Conservation (phyloP, 495 filamentous ascomycete genomes). For the Copromyces sp. region DNA sequence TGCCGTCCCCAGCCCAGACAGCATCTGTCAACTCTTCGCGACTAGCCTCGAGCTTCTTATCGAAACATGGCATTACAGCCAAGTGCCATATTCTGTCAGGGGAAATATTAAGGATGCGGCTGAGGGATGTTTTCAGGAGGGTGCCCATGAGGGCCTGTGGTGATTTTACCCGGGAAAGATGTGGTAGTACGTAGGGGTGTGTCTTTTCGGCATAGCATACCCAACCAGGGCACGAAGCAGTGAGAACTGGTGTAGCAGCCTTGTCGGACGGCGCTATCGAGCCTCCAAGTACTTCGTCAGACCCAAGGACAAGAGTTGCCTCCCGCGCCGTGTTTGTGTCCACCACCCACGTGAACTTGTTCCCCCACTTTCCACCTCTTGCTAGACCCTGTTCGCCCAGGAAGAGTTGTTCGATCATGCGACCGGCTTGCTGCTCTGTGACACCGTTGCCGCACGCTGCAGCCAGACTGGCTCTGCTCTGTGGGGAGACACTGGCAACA, state of each 20-base stretch:
- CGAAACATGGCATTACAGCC: conserved; percentile 95
- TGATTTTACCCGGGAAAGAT: conserved; percentile 84
- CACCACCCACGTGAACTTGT: conserved; percentile 75
- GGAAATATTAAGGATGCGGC: conserved; percentile 54
- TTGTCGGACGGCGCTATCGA: conserved; percentile 9
- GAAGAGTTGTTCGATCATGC: conserved; percentile 76
- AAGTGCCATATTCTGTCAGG: conserved; percentile 86
- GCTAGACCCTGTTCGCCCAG: conserved; percentile 57
- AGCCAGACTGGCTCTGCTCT: conserved; percentile 77
- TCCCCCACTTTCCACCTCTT: conserved; percentile 56
- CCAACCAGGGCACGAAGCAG: conserved; percentile 92
- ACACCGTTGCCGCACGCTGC: conserved; percentile 68
- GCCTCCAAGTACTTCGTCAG: conserved; percentile 56
- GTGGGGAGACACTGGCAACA: conserved; percentile 84
- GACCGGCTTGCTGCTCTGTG: conserved; percentile 59
- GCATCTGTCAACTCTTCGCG: conserved; percentile 81
- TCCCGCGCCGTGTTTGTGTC: conserved; percentile 77
- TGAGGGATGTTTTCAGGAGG: conserved; percentile 73
- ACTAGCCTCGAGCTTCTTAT: conserved; percentile 96
- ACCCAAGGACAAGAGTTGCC: conserved; percentile 63
- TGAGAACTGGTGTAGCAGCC: conserved; percentile 60
- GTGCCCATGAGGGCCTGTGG: conserved; percentile 89
- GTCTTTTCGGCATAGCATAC: conserved; percentile 98
- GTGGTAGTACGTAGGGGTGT: conserved; percentile 83
- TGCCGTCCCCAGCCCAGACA: conserved; percentile 49